phyloP scores from a whole-genome alignment of 352 stramenopile genomes.

The Globisporangium rhizosaccharum region DNA sequence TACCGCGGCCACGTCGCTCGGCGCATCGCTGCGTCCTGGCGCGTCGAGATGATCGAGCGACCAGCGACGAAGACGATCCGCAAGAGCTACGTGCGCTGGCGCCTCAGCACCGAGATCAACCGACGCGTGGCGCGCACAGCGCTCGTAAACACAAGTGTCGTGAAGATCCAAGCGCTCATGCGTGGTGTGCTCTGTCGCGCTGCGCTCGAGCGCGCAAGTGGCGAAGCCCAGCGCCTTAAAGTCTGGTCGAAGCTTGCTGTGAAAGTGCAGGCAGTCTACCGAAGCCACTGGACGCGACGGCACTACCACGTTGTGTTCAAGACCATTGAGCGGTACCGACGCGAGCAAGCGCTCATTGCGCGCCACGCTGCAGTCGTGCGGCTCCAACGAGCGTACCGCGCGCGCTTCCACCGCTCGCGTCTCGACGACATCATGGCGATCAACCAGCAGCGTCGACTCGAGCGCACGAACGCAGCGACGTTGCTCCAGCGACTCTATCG shows the following conservation, averaged over 20 bases:
- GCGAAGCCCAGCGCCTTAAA: constrained; percentile 29
- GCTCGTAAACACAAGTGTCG: constrained; percentile 25
- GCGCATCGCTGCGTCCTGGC: constrained; percentile 45
- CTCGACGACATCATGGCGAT: constrained; percentile 71
- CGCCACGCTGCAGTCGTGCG: constrained; percentile 31
- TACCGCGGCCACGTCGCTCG: constrained; percentile 53
- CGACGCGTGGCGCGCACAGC: constrained; percentile 25
- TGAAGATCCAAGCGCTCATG: constrained; percentile 53
- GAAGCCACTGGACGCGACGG: constrained; percentile 51
- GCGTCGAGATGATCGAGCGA: constrained; percentile 41
- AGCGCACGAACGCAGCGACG: constrained; percentile 44
- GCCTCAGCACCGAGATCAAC: constrained; percentile 33
- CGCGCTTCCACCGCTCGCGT: constrained; percentile 57
- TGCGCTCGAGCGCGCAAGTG: constrained; percentile 19
- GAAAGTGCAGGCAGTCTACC: constrained; percentile 52
- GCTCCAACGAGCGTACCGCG: constrained; percentile 53
- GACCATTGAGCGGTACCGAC: constrained; percentile 52
- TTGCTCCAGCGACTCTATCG: constrained; percentile 59
- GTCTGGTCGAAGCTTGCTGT: constrained; percentile 38
- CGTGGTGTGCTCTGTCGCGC: constrained; percentile 46
- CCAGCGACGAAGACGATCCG: constrained; percentile 47
- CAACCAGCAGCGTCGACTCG: constrained; percentile 45
- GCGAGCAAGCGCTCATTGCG: constrained; percentile 37
- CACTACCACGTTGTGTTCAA: constrained; percentile 50
- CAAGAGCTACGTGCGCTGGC: constrained; percentile 42